Conservation (phyloP, 2,329 filamentous ascomycete species). For the Magnaporthales sp. region DNA sequence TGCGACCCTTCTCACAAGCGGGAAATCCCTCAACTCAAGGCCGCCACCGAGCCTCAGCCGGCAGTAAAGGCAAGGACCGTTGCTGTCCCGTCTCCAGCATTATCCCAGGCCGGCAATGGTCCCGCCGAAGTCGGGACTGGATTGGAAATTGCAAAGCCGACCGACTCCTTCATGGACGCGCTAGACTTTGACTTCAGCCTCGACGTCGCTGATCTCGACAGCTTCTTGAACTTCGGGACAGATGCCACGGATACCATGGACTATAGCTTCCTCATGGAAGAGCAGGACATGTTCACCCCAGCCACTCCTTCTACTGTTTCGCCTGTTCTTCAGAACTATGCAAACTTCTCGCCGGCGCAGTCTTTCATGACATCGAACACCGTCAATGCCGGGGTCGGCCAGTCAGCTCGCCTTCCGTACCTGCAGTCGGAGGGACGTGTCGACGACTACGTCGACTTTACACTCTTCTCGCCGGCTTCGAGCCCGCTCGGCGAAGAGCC, state of each 20-base stretch:
- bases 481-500: slow-evolving; percentile 40
- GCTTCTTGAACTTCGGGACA: background rate
- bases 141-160: slow-evolving; percentile 3
- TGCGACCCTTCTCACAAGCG: slow-evolving; percentile 53
- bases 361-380: slow-evolving; percentile 12
- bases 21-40: slow-evolving; percentile 16
- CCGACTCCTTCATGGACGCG: background rate
- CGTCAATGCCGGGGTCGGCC: slow-evolving; percentile 5
- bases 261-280: slow-evolving; percentile 38
- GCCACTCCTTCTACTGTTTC: slow-evolving; percentile 17
- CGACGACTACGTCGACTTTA: slow-evolving; percentile 45
- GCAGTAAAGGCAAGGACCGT: slow-evolving; percentile 26
- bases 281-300: slow-evolving; percentile 32
- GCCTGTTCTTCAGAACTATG: background rate
- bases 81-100: slow-evolving; percentile 13
- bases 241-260: slow-evolving; percentile 16
- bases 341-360: slow-evolving; percentile 21
- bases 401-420: slow-evolving; percentile 26
- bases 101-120: slow-evolving; percentile 12
- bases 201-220: background rate
- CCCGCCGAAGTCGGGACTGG: background rate
- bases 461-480: slow-evolving; percentile 42
- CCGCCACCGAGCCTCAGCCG: slow-evolving; percentile 23
- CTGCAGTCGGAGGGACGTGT: slow-evolving; percentile 25
- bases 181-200: background rate